A percentile compares a stretch with the other conserved stretches of the same genome.
These are phyloP conservation scores for Amaranthus tricolor DNA, from an alignment of 179 eudicot genomes.

Conservation along the genomic window DNA sequence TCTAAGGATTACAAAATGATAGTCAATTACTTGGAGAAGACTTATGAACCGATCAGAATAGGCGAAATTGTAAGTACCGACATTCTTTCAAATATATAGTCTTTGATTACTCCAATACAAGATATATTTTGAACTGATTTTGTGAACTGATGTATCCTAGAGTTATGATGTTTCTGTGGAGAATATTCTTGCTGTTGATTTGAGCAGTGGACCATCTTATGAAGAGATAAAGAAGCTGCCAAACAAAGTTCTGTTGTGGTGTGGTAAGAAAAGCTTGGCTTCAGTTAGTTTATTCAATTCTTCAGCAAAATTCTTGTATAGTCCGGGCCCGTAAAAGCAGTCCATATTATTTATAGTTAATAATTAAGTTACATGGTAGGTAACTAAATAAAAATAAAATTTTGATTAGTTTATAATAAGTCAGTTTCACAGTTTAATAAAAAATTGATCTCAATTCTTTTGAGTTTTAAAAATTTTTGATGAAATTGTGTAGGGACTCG, in stretches of 20 bases:
- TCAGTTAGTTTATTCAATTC: background rate
- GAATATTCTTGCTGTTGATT: constrained; percentile 58
- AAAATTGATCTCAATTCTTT: too few species aligned
- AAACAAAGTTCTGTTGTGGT: constrained; percentile 80
- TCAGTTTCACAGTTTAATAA: too few species aligned
- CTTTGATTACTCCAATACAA: background rate
- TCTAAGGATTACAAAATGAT: constrained; percentile 82
- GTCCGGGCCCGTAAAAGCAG: too few species aligned
- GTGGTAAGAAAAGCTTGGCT: constrained; percentile 47
- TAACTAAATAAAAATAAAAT: too few species aligned
- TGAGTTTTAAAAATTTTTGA: too few species aligned
- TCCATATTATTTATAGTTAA: background rate
- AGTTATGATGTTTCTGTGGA: constrained; percentile 71
- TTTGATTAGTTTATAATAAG: too few species aligned
- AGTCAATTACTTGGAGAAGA: constrained; percentile 58
- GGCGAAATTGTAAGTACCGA: constrained; percentile 57
- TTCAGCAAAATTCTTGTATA: too few species aligned
- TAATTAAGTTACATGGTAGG: background rate
- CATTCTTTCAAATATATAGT: too few species aligned
- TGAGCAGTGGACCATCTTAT: constrained; percentile 59
- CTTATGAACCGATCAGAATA: constrained; percentile 71
- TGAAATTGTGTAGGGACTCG: constrained; percentile 48
- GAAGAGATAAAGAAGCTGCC: constrained; percentile 71
- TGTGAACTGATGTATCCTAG: constrained; percentile 24
- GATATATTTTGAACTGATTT: background rate